These are phyloP conservation scores for Exophiala sp. DNA, from an alignment of 2,329 filamentous ascomycete genomes.

Conservation along the genomic window DNA sequence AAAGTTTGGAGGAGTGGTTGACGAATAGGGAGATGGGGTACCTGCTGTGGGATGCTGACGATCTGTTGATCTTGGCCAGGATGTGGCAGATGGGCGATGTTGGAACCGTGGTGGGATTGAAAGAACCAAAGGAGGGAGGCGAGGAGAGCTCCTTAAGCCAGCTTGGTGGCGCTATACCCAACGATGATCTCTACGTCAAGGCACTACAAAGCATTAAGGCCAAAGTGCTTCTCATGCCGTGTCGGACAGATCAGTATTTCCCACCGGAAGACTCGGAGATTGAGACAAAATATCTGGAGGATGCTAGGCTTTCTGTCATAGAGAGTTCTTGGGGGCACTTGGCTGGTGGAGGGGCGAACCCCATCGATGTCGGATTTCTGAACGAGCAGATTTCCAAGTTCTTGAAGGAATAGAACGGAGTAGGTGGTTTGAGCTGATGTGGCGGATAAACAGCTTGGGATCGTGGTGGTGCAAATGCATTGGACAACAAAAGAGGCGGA, in stretches of 20 bases:
- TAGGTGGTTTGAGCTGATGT: neutral
- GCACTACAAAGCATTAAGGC: constrained; percentile 29
- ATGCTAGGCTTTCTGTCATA: constrained; percentile 30
- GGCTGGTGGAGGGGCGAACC: constrained; percentile 31
- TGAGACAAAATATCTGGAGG: constrained; percentile 25
- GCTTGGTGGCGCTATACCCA: constrained; percentile 17
- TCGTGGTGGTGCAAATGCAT: too few relatives aligned
- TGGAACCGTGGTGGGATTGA: constrained; percentile 19
- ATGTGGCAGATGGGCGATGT: constrained; percentile 46
- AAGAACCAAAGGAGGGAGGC: neutral
- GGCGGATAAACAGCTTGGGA: too few relatives aligned
- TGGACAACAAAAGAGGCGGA: too few relatives aligned
- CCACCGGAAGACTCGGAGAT: constrained; percentile 30
- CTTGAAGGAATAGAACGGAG: constrained; percentile 15
- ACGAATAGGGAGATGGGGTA: constrained; percentile 30
- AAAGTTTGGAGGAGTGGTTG: constrained; percentile 37
- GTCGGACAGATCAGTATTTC: constrained; percentile 37
- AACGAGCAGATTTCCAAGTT: constrained; percentile 28
- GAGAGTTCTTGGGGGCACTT: constrained; percentile 34
- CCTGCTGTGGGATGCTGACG: constrained; percentile 41
- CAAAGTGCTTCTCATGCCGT: constrained; percentile 35
- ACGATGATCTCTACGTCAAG: constrained; percentile 20
- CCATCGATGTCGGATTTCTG: constrained; percentile 31
- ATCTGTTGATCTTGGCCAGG: constrained; percentile 38
- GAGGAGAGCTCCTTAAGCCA: constrained; percentile 1